Evolutionary conservation across 805 yeast genomes (phyloP).

Genomic region (Ascoidea rubescens): DNA sequence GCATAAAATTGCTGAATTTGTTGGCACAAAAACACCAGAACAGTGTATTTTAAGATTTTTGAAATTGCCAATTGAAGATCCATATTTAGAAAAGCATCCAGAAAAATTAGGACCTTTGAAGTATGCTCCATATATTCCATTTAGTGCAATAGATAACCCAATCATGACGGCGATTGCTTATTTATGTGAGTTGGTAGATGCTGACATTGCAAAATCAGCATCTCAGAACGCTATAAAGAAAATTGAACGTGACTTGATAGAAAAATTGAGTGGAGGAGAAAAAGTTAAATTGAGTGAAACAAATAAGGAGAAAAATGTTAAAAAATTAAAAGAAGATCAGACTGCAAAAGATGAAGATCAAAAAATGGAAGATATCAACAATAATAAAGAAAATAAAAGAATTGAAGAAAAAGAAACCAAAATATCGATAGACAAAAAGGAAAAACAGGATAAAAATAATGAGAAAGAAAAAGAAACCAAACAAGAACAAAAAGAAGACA

Average conservation of each 20-base stretch:
- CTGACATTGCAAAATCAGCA: conserved; percentile 75
- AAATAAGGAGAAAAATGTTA: conserved; percentile 11
- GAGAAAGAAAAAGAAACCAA: conserved; percentile 3
- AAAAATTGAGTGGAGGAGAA: conserved; percentile 20
- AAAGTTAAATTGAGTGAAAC: conserved; percentile 12
- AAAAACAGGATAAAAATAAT: conserved; percentile 6
- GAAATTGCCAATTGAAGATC: conserved; percentile 71
- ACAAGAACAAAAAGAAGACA: background rate
- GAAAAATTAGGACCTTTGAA: conserved; percentile 58
- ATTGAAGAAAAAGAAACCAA: conserved; percentile 12
- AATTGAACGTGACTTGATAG: conserved; percentile 19
- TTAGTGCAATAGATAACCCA: conserved; percentile 81
- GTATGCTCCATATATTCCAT: conserved; percentile 75
- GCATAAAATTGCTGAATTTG: conserved; percentile 56
- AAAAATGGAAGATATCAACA: conserved; percentile 1
- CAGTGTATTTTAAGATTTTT: conserved; percentile 73
- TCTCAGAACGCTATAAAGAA: conserved; percentile 39
- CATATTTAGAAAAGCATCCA: conserved; percentile 29
- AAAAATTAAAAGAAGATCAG: conserved; percentile 8
- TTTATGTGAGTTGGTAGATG: conserved; percentile 72
- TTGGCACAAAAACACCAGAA: conserved; percentile 58
- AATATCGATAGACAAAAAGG: background rate
- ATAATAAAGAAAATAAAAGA: conserved; percentile 3
- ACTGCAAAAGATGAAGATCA: conserved; percentile 5
- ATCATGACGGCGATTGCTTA: conserved; percentile 87